Evolutionary conservation across 768 basidiomycete genomes (phyloP).

Genomic region (Leccinum variicolor): DNA sequence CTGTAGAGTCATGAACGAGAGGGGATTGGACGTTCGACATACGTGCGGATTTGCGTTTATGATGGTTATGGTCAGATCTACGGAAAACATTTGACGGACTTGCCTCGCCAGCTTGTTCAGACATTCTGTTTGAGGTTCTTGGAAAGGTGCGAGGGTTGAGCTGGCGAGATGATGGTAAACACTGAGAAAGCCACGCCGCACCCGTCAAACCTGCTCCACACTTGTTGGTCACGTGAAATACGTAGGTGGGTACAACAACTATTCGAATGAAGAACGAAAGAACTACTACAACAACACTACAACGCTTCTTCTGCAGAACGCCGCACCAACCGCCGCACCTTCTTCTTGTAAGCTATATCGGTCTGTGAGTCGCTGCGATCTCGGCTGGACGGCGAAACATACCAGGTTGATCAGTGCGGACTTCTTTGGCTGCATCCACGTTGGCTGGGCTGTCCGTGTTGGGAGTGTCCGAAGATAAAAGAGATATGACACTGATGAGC

Average conservation of each 20-base stretch:
- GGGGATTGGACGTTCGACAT: constrained; percentile 28
- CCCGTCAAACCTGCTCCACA: background rate
- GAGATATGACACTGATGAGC: constrained; percentile 95
- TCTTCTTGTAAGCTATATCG: constrained; percentile 83
- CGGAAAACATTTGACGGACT: constrained; percentile 22
- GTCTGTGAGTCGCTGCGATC: constrained; percentile 10
- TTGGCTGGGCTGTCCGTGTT: constrained; percentile 95
- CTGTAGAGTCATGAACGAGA: constrained; percentile 28
- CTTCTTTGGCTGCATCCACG: constrained; percentile 91
- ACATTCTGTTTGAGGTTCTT: constrained; percentile 22
- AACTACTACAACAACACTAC: constrained; percentile 37
- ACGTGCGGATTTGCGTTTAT: constrained; percentile 33
- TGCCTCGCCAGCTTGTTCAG: constrained; percentile 43
- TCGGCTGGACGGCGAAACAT: constrained; percentile 18
- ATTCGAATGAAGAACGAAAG: constrained; percentile 9
- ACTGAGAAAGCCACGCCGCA: background rate
- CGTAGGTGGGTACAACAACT: background rate
- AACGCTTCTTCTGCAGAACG: constrained; percentile 87
- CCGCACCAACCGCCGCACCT: constrained; percentile 85
- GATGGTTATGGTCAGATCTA: constrained; percentile 22
- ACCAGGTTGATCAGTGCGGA: constrained; percentile 64
- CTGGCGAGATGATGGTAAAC: constrained; percentile 15
- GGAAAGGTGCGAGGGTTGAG: background rate
- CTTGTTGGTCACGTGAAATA: constrained; percentile 21
- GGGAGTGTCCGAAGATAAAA: constrained; percentile 88